Conservation (phyloP, 805 yeast species). For the Nakazawaea anatomiae region DNA sequence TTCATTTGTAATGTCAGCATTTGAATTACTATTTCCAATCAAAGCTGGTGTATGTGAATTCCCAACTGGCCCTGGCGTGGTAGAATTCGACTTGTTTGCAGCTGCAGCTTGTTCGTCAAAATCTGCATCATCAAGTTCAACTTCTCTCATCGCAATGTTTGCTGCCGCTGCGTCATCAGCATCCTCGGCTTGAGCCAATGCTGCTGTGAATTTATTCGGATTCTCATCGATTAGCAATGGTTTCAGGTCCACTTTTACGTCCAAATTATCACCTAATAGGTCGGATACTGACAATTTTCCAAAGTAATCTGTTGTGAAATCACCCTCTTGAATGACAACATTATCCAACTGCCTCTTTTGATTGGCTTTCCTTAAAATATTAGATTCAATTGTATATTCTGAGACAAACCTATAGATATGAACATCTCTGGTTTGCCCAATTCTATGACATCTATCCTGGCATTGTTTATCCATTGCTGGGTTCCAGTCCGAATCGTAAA, state of each 20-base stretch:
- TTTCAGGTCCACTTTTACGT: conserved; percentile 18
- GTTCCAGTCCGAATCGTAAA: conserved; percentile 98
- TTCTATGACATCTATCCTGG: conserved; percentile 98
- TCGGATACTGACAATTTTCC: conserved; percentile 83
- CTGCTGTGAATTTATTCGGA: conserved; percentile 27
- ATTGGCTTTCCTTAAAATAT: conserved; percentile 88
- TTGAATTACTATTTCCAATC: conserved; percentile 10
- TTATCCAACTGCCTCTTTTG: conserved; percentile 92
- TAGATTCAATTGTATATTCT: conserved; percentile 93
- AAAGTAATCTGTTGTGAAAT: conserved; percentile 94
- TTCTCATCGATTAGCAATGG: conserved; percentile 17
- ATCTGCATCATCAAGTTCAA: conserved; percentile 78
- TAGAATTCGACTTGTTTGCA: conserved; percentile 17
- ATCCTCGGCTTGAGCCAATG: conserved; percentile 90
- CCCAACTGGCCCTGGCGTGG: conserved; percentile 18
- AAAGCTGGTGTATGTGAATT: conserved; percentile 8
- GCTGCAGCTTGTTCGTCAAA: conserved; percentile 46
- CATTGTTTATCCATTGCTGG: conserved; percentile 99
- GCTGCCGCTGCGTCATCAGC: conserved; percentile 91
- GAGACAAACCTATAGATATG: conserved; percentile 95
- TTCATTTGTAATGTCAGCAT: conserved; percentile 10
- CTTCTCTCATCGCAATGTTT: conserved; percentile 79
- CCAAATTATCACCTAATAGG: conserved; percentile 59
- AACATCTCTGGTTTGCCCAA: conserved; percentile 97
- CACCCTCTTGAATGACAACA: conserved; percentile 96